Evolutionary conservation across 2,329 filamentous ascomycete species (phyloP), one percentile per base, ranked within the genome.

Genomic region (Gliomastix tumulicola): DNA sequence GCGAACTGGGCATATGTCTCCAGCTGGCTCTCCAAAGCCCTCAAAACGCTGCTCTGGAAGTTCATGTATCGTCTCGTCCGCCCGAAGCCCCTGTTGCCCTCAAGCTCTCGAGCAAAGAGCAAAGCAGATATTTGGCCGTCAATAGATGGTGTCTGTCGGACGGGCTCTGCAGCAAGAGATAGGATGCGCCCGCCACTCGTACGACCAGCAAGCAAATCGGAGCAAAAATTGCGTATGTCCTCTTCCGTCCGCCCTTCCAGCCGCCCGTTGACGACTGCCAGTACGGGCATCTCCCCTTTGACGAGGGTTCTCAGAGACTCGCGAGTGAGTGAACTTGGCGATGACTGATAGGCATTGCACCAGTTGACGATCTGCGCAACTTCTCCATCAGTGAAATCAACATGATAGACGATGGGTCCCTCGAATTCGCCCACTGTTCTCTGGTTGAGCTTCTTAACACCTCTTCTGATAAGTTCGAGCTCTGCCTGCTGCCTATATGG

Each of bases 1-100:
- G 69, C 75, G 63, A 75, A 82, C 46, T 79, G 69, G 4, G 68
- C 60, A 20, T 67, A 60, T 8, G 69, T 55, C 32, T 65, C 59
- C 4, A 82, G 44, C 3, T 56, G 57, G 39, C 82, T 76, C 44
- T 81, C 76, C 6, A 57, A 55, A 18, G 58, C 52, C 25, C 57
- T 65, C 17, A 50, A 59, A 28, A 73, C 62, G 25, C 66, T 62
- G 23, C 64, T 65, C 16, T 57, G 56, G 23, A 74, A 68, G 42
- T 73, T 67, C 15, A 60, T 44, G 5, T 63, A 65, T 12, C 51
- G 49, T 5, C 66, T 57, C 41, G 57, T 63, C 3, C 56, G 54
- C 1, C 65, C 64, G 23, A 68, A 61, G 1, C 60, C 57, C 10
- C 57, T 54, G 27, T 65, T 64, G 0, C 73, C 71, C 4, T 59